Evolutionary conservation across 1,139 yeast genomes (phyloP).

Genomic region (Yamadazyma siamensis): DNA sequence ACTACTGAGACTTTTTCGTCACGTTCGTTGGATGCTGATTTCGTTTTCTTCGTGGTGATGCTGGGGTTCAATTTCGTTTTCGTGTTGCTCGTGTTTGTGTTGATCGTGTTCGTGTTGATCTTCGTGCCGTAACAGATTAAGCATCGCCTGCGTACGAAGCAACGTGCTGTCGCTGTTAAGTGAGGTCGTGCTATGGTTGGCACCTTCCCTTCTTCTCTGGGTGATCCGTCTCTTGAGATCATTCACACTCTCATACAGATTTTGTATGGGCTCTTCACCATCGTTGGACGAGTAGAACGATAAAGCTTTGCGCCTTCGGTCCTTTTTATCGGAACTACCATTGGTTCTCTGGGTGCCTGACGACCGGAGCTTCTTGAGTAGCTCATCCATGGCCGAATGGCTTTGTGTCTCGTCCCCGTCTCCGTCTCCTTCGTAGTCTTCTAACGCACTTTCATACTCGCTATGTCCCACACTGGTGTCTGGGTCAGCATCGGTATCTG

Average conservation of each 20-base stretch:
- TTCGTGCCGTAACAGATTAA: conserved; percentile 29
- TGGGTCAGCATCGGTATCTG: conserved; percentile 12
- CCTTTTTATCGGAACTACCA: conserved; percentile 7
- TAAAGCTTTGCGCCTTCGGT: conserved; percentile 32
- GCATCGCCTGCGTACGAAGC: conserved; percentile 43
- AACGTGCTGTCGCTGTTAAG: conserved; percentile 24
- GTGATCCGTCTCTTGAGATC: conserved; percentile 38
- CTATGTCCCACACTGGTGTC: conserved; percentile 1
- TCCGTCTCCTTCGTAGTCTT: conserved; percentile 2
- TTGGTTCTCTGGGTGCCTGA: conserved; percentile 17
- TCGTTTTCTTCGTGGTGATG: too few relatives aligned
- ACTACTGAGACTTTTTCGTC: too few relatives aligned
- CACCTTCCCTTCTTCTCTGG: conserved; percentile 21
- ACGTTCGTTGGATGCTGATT: too few relatives aligned
- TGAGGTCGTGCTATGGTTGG: conserved; percentile 13
- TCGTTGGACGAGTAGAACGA: conserved; percentile 30
- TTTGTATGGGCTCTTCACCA: conserved; percentile 2
- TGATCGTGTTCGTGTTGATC: too few relatives aligned
- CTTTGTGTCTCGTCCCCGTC: conserved; percentile 3
- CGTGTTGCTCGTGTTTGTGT: too few relatives aligned
- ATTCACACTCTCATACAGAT: conserved; percentile 41
- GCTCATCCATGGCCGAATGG: conserved; percentile 34
- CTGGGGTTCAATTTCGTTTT: too few relatives aligned
- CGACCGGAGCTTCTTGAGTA: conserved; percentile 36
- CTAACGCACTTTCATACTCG: not conserved